These are phyloP conservation scores for Castanea mollissima DNA, from an alignment of 306 rosid genomes.

Conservation along the genomic window DNA sequence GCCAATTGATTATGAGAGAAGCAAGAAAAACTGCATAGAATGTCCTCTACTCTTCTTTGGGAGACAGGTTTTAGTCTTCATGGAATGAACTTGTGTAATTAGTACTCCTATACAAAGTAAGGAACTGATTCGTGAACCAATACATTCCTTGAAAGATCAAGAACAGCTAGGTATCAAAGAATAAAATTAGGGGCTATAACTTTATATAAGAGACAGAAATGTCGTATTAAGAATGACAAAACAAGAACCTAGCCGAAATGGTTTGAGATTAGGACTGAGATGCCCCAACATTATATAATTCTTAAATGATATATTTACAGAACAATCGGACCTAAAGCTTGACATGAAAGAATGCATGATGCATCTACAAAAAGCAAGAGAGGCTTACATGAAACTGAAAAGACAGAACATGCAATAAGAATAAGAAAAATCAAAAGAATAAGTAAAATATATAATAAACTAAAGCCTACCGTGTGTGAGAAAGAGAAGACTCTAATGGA, in stretches of 20 bases:
- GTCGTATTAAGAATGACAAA: not conserved
- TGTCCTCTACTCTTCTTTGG: not conserved
- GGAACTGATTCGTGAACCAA: not conserved
- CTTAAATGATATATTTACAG: not conserved
- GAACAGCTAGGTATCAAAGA: not conserved
- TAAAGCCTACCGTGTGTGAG: not conserved
- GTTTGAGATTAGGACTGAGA: not conserved
- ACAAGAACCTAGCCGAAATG: not conserved
- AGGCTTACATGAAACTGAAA: not conserved
- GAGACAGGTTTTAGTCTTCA: not conserved
- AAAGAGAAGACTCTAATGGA: not conserved
- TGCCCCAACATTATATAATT: not conserved
- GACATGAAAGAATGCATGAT: constrained; percentile 14
- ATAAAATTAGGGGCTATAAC: not conserved
- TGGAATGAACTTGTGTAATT: not conserved
- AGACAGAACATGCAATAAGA: not conserved
- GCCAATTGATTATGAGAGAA: no score
- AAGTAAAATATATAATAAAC: not conserved
- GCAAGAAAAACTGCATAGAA: not conserved
- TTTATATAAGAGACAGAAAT: not conserved
- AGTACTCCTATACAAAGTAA: not conserved
- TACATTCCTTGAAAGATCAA: not conserved
- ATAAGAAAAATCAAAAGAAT: not conserved
- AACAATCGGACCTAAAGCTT: not conserved
- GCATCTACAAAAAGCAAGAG: not conserved